phyloP scores from a whole-genome alignment of 1,284 basidiomycete genomes.

The Erythrobasidium hasegawianum region DNA sequence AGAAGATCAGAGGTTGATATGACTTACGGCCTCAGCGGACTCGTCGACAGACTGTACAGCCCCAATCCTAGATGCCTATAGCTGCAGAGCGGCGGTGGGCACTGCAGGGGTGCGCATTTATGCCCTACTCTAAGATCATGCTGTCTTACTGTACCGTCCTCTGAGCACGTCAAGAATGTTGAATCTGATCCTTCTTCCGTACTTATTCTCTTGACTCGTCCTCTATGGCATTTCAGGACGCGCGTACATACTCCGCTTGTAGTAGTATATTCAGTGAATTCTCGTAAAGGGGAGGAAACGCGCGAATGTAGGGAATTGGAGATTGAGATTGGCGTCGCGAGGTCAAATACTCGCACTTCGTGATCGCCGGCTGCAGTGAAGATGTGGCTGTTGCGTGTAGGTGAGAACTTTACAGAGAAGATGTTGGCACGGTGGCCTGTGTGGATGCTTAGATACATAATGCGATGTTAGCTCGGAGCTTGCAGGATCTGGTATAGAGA shows the following conservation, averaged over 20 bases:
- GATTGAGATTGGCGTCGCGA: slow-evolving; percentile 45
- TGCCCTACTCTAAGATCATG: slow-evolving; percentile 76
- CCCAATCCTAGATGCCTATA: slow-evolving; percentile 46
- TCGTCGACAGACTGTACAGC: slow-evolving; percentile 53
- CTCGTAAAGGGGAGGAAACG: not conserved
- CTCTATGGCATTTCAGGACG: slow-evolving; percentile 46
- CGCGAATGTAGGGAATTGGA: not conserved
- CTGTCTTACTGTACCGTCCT: slow-evolving; percentile 64
- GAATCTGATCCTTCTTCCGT: slow-evolving; percentile 72
- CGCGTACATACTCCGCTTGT: slow-evolving; percentile 38
- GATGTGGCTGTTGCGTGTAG: slow-evolving; percentile 50
- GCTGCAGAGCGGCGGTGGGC: slow-evolving; percentile 65
- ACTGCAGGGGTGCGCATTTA: slow-evolving; percentile 55
- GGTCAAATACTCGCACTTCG: slow-evolving; percentile 76
- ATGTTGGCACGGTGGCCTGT: slow-evolving; percentile 84
- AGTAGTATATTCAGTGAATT: slow-evolving; percentile 24
- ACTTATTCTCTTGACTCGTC: slow-evolving; percentile 65
- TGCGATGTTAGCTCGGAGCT: too few relatives aligned
- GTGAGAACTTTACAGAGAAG: slow-evolving; percentile 79
- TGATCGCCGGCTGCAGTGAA: slow-evolving; percentile 55
- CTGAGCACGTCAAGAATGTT: slow-evolving; percentile 76
- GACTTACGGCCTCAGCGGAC: slow-evolving; percentile 50
- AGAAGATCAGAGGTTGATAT: too few relatives aligned
- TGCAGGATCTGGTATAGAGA: too few relatives aligned
- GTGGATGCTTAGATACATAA: slow-evolving; percentile 27